Base-by-base conservation (phyloP, 1,284 basidiomycete species). In the Neonothopanus nambi region DNA sequence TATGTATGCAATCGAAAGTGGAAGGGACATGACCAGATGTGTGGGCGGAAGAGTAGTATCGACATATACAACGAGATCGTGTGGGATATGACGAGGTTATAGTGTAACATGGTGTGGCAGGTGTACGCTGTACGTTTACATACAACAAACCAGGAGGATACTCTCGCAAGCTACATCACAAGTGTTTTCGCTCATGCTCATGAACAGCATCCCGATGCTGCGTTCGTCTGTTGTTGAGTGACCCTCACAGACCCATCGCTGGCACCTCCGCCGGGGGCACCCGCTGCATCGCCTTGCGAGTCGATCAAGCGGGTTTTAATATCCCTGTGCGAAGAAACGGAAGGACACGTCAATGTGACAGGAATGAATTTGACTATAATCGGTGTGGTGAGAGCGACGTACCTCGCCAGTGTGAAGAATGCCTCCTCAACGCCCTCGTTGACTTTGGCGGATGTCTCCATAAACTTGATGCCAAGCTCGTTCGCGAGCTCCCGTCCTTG, bases 361-460 rank as follows among this genome's bases (percentile, higher is more conserved):
- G 24, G 50, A 43, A 39, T 26, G 40, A 37, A 17, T 4, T n/a
- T 11, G 37, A 39, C 20, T 7, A 20, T 20, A 39, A 5, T 15
- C 6, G 37, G 37, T 39, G 7, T 7, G 13, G 8, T 39, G 35
- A 20, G 41, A 45, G 12, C 13, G 48, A 72, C 87, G 60, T 55
- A 95, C 94, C 95, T 84, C 35, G 97, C 96, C 54, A 99, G 81
- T 12, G 91, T 92, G 74, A 99, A 98, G 82, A 99, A 99, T 2
- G 97, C 96, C 65, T 98, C 95, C 74, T 99, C 97, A 18, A 99
- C 97, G 59, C 95, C 95, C 57, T 97, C 91, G 72, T 98, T 99
- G 48, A 92, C 83, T 80, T 99, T 99, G 50, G 97, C 97, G 28
- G 91, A 95, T 6, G 97, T 99, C 78, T 99, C 97, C 81, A 99